phyloP scores from a whole-genome alignment of 2,329 filamentous ascomycete species.

The Trichoderma sp. region DNA sequence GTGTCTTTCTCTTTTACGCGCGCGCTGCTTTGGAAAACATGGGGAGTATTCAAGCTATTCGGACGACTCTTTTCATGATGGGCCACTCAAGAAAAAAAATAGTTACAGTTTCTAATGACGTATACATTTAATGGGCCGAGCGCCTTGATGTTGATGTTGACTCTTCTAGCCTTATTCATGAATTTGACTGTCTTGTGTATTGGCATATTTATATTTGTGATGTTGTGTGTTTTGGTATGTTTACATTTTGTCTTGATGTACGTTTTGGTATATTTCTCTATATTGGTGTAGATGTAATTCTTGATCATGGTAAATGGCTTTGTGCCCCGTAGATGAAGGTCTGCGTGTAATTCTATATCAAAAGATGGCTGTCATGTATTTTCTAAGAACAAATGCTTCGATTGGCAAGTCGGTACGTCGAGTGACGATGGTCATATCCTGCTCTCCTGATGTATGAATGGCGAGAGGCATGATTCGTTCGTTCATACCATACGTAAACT shows the following conservation, averaged over 20 bases:
- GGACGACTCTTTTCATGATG: slow-evolving; percentile 23
- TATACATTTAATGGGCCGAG: slow-evolving; percentile 21
- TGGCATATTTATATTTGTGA: too few relatives aligned
- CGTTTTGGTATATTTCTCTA: neutral
- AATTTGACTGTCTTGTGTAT: neutral
- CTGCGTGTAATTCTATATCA: neutral
- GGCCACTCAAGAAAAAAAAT: slow-evolving; percentile 12
- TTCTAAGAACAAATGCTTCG: neutral
- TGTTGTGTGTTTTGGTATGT: too few relatives aligned
- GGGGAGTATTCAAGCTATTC: slow-evolving; percentile 3
- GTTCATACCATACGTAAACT: slow-evolving; percentile 59
- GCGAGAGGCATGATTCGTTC: neutral
- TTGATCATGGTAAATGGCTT: neutral
- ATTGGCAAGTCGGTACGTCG: neutral
- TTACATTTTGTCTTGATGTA: neutral
- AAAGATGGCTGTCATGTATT: neutral
- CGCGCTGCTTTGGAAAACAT: slow-evolving; percentile 15
- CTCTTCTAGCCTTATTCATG: neutral
- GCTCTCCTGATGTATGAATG: neutral
- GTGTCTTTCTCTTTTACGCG: neutral
- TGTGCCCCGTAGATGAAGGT: neutral
- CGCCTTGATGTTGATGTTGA: slow-evolving; percentile 6
- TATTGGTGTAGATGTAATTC: neutral
- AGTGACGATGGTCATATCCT: neutral
- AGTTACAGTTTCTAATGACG: slow-evolving; percentile 22